phyloP scores from a whole-genome alignment of 2,329 filamentous ascomycete genomes.

The Nothophaeocryptopus gaeumannii region DNA sequence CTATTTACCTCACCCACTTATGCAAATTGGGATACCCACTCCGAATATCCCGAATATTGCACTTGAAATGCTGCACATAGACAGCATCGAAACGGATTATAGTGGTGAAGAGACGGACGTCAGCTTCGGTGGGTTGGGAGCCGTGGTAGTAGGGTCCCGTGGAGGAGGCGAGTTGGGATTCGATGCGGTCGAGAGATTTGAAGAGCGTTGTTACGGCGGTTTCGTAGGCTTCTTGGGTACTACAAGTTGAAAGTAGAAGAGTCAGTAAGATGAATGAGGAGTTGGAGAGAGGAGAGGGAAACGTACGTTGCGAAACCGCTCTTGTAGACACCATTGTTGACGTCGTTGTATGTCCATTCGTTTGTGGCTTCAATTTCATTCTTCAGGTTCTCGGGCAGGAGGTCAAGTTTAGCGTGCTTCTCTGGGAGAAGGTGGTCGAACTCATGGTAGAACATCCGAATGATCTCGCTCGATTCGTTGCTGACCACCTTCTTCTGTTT shows the following conservation, averaged over 20 bases:
- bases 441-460: constrained; percentile 80
- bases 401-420: constrained; percentile 44
- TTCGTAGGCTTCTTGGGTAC: constrained; percentile 50
- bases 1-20: constrained; percentile 38
- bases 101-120: constrained; percentile 55
- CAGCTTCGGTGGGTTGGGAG: constrained; percentile 47
- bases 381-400: constrained; percentile 45
- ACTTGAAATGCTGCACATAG: constrained; percentile 64
- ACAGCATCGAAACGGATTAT: constrained; percentile 60
- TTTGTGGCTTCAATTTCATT: constrained; percentile 50
- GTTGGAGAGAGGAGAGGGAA: not conserved
- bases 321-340: constrained; percentile 54
- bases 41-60: constrained; percentile 80
- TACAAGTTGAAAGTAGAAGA: no score
- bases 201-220: constrained; percentile 48
- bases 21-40: constrained; percentile 79
- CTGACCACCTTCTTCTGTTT: constrained; percentile 73
- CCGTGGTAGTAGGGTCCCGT: constrained; percentile 49
- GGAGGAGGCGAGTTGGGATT: constrained; percentile 41
- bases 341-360: constrained; percentile 53
- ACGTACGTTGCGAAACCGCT: constrained; percentile 49
- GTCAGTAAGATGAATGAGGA: not conserved
- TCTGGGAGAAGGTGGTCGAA: constrained; percentile 62
- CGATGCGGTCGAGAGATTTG: constrained; percentile 48
- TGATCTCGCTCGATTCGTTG: constrained; percentile 90